phyloP scores from a whole-genome alignment of 306 rosid species.

The Fragaria vesca region DNA sequence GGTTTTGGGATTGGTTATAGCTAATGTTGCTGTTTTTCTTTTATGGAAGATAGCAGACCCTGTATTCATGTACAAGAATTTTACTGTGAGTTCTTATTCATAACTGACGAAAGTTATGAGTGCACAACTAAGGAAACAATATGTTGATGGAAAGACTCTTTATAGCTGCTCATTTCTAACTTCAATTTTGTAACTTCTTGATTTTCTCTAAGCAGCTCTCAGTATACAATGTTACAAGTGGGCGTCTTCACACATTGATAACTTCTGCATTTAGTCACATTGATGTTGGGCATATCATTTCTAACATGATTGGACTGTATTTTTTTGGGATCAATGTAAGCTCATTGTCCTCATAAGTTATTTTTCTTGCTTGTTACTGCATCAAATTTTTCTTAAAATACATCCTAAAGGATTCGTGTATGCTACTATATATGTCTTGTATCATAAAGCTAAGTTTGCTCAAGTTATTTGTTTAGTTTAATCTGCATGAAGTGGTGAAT shows the following conservation, averaged over 20 bases:
- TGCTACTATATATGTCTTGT: neutral
- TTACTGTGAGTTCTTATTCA: slow-evolving; percentile 54
- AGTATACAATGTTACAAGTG: slow-evolving; percentile 58
- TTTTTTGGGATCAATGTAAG: slow-evolving; percentile 80
- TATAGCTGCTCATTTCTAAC: slow-evolving; percentile 16
- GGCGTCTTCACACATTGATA: slow-evolving; percentile 81
- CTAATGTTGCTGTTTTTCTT: slow-evolving; percentile 71
- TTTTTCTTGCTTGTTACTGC: neutral
- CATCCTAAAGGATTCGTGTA: neutral
- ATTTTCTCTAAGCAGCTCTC: slow-evolving; percentile 60
- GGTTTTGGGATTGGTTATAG: slow-evolving; percentile 69
- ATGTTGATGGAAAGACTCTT: slow-evolving; percentile 18
- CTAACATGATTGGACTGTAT: slow-evolving; percentile 86
- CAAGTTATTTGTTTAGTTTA: neutral
- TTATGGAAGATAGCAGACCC: slow-evolving; percentile 55
- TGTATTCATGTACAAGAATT: slow-evolving; percentile 64
- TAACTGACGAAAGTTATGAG: neutral
- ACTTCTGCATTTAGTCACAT: slow-evolving; percentile 89
- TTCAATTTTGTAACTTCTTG: slow-evolving; percentile 23
- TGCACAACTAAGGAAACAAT: neutral
- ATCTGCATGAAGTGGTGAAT: neutral
- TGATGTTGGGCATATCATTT: slow-evolving; percentile 50
- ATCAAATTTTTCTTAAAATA: neutral
- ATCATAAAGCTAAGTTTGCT: neutral
- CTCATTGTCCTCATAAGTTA: slow-evolving; percentile 26